Evolutionary conservation across 305 asterid genomes (phyloP), one percentile per base, ranked within the genome.

Genomic region (Solanum hybrid): DNA sequence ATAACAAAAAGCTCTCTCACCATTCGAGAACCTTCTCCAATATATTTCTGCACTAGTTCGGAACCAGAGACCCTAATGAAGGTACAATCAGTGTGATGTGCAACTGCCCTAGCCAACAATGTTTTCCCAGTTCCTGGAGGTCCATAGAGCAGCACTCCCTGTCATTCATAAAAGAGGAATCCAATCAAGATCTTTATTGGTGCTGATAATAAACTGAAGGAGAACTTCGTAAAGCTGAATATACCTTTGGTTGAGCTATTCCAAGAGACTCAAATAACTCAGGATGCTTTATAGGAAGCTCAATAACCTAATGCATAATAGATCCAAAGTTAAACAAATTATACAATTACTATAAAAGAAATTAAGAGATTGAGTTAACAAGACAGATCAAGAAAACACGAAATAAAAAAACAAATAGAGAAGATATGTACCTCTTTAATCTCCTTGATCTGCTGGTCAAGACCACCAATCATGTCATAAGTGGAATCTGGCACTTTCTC

Each of bases 401-500:
- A 22, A 78, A 56, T 46, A 56, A 7, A 89, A 84, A 37, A 32
- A 4, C 32, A 66, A 89, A 80, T 88, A 90, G 24, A 75, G n/a
- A 86, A 88, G 60, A 84, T 11, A 87, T 20, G 66, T 36, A 96
- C 99, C 99, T 97, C 99, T 93, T 96, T 96, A 56, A 97, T 97
- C 94, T 97, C 99, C 90, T 97, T 97, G 91, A 97, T 97, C 91
- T 97, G 99, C 95, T 96, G 99, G 90, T 97, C 99, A 87, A 97
- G 99, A 51, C 99, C 99, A 91, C 99, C 99, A 92, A 97, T 97
- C 98, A 97, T 96, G 94, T 97, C 99, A 90, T 97, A 97, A 22
- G 99, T 97, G 91, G 99, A 97, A 91, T 97, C 98, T 3, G 99
- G 99, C 86, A 97, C 99, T 89, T 97, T 97, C 88, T 97, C 99